These are phyloP conservation scores for Gastrodia elata DNA, from an alignment of 106 monocot genomes.

Conservation along the genomic window DNA sequence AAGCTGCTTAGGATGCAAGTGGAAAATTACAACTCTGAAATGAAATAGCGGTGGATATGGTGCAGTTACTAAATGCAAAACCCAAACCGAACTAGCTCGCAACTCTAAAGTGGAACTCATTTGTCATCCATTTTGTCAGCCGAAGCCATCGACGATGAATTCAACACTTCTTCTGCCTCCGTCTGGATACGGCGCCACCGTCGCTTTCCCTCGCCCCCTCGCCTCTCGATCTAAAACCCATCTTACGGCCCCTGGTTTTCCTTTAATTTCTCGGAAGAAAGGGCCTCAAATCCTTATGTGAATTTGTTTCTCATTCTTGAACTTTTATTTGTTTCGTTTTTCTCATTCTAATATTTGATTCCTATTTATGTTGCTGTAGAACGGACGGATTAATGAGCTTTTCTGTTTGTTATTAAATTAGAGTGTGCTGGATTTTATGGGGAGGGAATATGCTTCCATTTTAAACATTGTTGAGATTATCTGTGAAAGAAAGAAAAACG, in stretches of 20 bases:
- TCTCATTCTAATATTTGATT: background rate
- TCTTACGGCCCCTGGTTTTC: background rate
- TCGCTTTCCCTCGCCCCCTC: background rate
- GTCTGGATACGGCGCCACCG: background rate
- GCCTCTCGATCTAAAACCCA: background rate
- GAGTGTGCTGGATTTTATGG: background rate
- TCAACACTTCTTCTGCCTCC: conserved; percentile 2
- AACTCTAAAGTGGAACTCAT: too few relatives aligned
- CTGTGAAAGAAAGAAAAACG: background rate
- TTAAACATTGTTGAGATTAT: background rate
- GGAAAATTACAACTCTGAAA: too few relatives aligned
- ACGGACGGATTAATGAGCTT: background rate
- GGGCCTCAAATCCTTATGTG: background rate
- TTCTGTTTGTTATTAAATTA: background rate
- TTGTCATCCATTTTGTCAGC: too few relatives aligned
- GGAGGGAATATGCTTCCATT: background rate
- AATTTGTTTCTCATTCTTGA: background rate
- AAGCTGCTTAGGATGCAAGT: too few relatives aligned
- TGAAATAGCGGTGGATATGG: too few relatives aligned
- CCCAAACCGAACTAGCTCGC: too few relatives aligned
- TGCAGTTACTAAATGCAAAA: too few relatives aligned
- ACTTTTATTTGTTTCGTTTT: background rate
- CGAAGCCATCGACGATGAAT: background rate
- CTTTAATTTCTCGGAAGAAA: background rate
- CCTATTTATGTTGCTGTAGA: background rate